A percentile compares a stretch with the other conserved stretches of the same genome.
These are phyloP conservation scores for Volvox carteri DNA, from an alignment of 163 green algal genomes.

Conservation along the genomic window DNA sequence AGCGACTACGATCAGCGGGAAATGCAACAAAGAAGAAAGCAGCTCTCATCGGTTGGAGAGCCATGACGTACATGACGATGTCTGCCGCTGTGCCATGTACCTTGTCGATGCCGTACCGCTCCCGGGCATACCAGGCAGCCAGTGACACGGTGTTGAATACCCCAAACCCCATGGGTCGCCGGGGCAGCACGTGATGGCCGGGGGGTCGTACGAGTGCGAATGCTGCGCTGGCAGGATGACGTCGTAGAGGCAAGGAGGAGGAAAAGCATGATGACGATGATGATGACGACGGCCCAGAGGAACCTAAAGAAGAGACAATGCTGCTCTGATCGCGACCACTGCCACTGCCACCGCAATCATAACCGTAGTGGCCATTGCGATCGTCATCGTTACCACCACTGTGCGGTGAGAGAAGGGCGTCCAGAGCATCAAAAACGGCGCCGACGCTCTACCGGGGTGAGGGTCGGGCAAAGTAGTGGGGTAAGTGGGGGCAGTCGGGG, in stretches of 20 bases:
- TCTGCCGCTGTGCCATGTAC: too few species aligned
- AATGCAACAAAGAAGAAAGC: too few species aligned
- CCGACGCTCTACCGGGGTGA: constrained; percentile 66
- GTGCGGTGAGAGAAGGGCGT: constrained; percentile 42
- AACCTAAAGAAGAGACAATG: too few species aligned
- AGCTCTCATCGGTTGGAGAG: too few species aligned
- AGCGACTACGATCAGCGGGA: too few species aligned
- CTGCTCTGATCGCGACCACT: not conserved
- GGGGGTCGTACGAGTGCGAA: constrained; percentile 76
- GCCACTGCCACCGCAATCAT: constrained; percentile 8
- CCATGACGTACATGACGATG: too few species aligned
- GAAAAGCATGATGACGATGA: not conserved
- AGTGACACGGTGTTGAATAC: constrained; percentile 83
- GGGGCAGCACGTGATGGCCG: constrained; percentile 87
- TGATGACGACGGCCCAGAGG: not conserved
- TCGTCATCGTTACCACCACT: not conserved
- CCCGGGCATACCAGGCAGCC: constrained; percentile 70
- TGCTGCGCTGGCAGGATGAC: not conserved
- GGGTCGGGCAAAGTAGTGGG: not conserved
- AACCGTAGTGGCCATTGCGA: too few species aligned
- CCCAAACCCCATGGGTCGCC: constrained; percentile 87
- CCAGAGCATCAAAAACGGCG: constrained; percentile 72
- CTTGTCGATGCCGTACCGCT: constrained; percentile 60
- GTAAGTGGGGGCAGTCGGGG: not conserved
- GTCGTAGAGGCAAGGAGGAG: too few species aligned